phyloP scores from a whole-genome alignment of 352 stramenopile species.

The Globisporangium paddicum region DNA sequence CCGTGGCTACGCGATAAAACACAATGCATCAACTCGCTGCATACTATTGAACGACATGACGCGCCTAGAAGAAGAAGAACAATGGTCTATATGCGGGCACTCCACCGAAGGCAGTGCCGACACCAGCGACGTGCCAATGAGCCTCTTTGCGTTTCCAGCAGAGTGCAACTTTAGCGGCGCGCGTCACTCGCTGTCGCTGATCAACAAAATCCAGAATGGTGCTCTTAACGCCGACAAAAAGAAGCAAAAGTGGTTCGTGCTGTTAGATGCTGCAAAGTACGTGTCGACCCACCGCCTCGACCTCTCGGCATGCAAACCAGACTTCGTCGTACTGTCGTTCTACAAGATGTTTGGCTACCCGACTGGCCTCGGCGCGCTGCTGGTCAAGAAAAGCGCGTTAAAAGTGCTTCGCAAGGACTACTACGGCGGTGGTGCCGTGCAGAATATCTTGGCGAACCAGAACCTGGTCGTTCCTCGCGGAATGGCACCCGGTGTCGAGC shows the following conservation, averaged over 20 bases:
- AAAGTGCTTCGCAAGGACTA: conserved; percentile 45
- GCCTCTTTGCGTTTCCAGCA: conserved; percentile 62
- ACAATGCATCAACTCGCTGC: conserved; percentile 22
- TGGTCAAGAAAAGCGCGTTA: conserved; percentile 38
- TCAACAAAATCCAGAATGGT: conserved; percentile 27
- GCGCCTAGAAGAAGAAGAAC: conserved; percentile 24
- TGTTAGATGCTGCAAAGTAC: conserved; percentile 73
- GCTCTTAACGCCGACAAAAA: neutral
- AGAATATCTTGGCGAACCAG: conserved; percentile 47
- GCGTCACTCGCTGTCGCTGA: conserved; percentile 38
- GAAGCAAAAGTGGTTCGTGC: conserved; percentile 39
- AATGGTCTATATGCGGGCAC: too few species aligned
- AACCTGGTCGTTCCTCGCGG: conserved; percentile 34
- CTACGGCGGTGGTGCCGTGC: conserved; percentile 60
- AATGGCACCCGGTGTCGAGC: conserved; percentile 8
- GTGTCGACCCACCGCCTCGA: conserved; percentile 51
- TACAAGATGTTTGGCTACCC: conserved; percentile 85
- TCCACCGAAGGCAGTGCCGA: neutral
- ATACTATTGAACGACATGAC: conserved; percentile 40
- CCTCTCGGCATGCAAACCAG: conserved; percentile 32
- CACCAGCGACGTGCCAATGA: conserved; percentile 13
- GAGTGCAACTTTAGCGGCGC: conserved; percentile 79
- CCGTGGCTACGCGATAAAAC: conserved; percentile 30
- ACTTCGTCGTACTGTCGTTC: conserved; percentile 78
- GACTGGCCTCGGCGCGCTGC: conserved; percentile 55